Base-by-base conservation (phyloP, 2,329 filamentous ascomycete genomes). In the Verticillium longisporum region DNA sequence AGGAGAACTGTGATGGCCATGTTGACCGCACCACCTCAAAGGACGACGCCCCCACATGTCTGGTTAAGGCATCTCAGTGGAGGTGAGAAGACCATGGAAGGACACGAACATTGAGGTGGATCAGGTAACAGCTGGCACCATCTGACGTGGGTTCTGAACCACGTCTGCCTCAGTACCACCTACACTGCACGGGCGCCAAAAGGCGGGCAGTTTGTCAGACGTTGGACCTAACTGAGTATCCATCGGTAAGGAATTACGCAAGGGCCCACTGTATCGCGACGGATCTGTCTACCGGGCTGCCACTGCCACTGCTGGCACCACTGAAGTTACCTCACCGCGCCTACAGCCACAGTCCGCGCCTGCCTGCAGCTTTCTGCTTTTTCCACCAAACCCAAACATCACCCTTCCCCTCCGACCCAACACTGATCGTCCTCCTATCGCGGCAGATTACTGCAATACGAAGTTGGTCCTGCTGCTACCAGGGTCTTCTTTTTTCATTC, bases 351-450 rank as follows among this genome's bases (percentile, higher is more conserved):
- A 50, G 45, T 50, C 45, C n/a, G 45, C 11, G 45, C 45, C 45
- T 50, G 18, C 45, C 18, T 50, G 21, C 45, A 26, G 45, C 45
- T 21, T 26, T 50, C 45, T 21, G 45, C 45, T 50, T 50, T 50
- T 50, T 50, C 45, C 45, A 50, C 45, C 45, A 50, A 50, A 50
- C 45, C 45, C 45, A 50, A 50, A 50, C 45, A 50, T n/a, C 45
- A 50, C 45, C 45, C 64, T 57, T 64, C 62, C 38, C 61, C 62
- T 64, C 65, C 61, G 45, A 50, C 18, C 45, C 45, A 50, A 50
- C 45, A 50, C 21, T 18, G 45, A 50, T 26, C 45, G n/a, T 4
- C 45, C 45, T 50, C 7, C 45, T n/a, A 50, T 50, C 45, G 18
- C 45, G 45, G 45, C 45, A 50, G 45, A 50, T 26, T 21, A n/a